These are phyloP conservation scores for Drechslerella dactyloides DNA, from an alignment of 2,329 filamentous ascomycete genomes.

Conservation along the genomic window DNA sequence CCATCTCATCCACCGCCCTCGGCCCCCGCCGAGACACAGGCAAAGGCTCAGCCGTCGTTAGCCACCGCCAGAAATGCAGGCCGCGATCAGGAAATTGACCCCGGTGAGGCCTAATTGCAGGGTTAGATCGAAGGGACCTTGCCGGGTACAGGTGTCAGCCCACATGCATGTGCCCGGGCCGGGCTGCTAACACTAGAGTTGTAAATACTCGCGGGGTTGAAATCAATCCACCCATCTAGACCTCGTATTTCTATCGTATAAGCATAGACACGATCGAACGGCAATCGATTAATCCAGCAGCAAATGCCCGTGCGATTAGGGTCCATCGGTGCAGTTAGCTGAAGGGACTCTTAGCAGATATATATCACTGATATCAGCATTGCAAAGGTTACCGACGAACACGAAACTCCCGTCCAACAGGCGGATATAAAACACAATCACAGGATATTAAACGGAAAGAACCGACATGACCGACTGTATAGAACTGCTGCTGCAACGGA, in stretches of 20 bases:
- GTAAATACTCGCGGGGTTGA: neutral
- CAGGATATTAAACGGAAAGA: constrained; percentile 11
- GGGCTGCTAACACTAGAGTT: too few relatives aligned
- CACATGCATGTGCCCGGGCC: too few relatives aligned
- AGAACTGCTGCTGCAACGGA: neutral
- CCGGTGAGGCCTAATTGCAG: neutral
- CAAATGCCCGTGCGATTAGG: too few relatives aligned
- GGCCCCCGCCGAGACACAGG: constrained; percentile 20
- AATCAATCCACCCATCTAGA: too few relatives aligned
- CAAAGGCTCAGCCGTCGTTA: constrained; percentile 11
- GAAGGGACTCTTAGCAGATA: neutral
- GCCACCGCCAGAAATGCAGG: neutral
- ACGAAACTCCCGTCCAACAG: constrained; percentile 46
- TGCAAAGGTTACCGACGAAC: constrained; percentile 18
- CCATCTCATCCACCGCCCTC: neutral
- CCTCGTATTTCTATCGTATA: constrained; percentile 45
- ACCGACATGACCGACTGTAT: constrained; percentile 12
- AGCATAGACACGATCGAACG: constrained; percentile 16
- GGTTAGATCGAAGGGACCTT: neutral
- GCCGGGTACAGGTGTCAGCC: too few relatives aligned
- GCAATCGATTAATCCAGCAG: too few relatives aligned
- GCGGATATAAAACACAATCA: constrained; percentile 30
- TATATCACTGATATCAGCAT: constrained; percentile 17
- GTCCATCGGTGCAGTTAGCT: too few relatives aligned
- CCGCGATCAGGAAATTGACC: neutral